Conservation (phyloP, 345 rosid genomes). For the Gynandropsis gynandra region DNA sequence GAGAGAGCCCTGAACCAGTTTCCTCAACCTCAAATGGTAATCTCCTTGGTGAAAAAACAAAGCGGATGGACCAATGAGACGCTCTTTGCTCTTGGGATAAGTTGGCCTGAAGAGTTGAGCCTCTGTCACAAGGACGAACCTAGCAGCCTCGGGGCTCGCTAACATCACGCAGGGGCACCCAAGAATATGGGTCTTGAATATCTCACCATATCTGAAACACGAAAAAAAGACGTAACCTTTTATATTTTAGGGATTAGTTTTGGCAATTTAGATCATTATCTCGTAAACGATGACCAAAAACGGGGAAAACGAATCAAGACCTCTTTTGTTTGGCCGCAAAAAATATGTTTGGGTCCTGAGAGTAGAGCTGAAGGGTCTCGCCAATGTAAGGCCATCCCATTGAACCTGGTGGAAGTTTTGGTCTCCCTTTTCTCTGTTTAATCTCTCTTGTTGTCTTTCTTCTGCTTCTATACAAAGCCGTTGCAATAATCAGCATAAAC, state of each 20-base stretch:
- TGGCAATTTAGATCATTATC: too few relatives aligned
- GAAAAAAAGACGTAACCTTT: conserved; percentile 10
- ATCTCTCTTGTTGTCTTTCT: too few relatives aligned
- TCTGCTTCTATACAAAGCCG: too few relatives aligned
- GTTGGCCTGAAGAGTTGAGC: conserved; percentile 86
- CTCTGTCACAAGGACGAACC: conserved; percentile 58
- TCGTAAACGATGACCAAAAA: too few relatives aligned
- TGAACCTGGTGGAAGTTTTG: conserved; percentile 13
- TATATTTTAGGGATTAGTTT: conserved; percentile 3
- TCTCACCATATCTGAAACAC: conserved; percentile 61
- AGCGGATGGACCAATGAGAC: conserved; percentile 71
- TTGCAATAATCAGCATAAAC: too few relatives aligned
- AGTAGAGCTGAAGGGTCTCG: conserved; percentile 9
- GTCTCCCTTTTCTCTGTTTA: not conserved
- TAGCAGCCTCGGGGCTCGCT: conserved; percentile 83
- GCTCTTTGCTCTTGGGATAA: conserved; percentile 87
- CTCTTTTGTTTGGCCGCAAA: conserved; percentile 6
- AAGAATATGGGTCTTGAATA: conserved; percentile 80
- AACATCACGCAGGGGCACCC: conserved; percentile 94
- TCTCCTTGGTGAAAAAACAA: conserved; percentile 85
- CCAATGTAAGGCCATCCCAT: conserved; percentile 13
- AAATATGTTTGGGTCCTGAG: conserved; percentile 7
- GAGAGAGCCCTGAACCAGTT: conserved; percentile 56
- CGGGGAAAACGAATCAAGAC: not conserved
- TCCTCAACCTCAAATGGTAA: conserved; percentile 62